Percentiles rank a stretch among this genome's conserved stretches.
Evolutionary conservation across 257 asterid genomes (phyloP).

Genomic region (Capsicum chinense): DNA sequence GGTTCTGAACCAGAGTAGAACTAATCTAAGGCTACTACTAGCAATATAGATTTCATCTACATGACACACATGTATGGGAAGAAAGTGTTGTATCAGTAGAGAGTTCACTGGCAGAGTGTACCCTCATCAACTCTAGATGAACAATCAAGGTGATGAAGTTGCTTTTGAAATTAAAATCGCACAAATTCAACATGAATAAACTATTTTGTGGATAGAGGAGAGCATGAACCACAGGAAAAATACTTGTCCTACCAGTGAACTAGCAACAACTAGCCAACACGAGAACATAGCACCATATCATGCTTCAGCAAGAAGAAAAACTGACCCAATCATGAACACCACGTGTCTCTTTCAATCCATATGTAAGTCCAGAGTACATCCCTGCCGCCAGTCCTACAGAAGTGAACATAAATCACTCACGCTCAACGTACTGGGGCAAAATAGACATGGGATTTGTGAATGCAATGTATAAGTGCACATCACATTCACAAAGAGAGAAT

Average conservation of each 20-base stretch:
- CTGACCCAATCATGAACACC: conserved; percentile 93
- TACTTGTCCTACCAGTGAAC: not conserved
- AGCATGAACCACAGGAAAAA: not conserved
- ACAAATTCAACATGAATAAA: not conserved
- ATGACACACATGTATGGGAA: not conserved
- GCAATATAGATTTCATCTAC: not conserved
- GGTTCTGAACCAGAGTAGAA: not conserved
- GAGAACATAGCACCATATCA: not conserved
- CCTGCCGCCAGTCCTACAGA: conserved; percentile 89
- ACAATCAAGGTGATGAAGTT: not conserved
- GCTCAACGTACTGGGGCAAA: not conserved
- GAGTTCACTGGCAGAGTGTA: not conserved
- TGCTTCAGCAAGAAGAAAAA: not conserved
- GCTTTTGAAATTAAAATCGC: not conserved
- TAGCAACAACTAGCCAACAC: not conserved
- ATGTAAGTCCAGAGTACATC: conserved; percentile 80
- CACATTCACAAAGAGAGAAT: not conserved
- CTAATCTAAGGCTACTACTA: not conserved
- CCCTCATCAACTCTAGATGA: not conserved
- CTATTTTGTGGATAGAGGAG: not conserved
- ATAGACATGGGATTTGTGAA: not conserved
- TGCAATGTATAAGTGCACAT: not conserved
- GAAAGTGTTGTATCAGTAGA: not conserved
- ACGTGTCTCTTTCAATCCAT: conserved; percentile 82
- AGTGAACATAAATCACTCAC: not conserved